These are phyloP conservation scores for Oidium heveae DNA, from an alignment of 2,329 filamentous ascomycete genomes.

Conservation along the genomic window DNA sequence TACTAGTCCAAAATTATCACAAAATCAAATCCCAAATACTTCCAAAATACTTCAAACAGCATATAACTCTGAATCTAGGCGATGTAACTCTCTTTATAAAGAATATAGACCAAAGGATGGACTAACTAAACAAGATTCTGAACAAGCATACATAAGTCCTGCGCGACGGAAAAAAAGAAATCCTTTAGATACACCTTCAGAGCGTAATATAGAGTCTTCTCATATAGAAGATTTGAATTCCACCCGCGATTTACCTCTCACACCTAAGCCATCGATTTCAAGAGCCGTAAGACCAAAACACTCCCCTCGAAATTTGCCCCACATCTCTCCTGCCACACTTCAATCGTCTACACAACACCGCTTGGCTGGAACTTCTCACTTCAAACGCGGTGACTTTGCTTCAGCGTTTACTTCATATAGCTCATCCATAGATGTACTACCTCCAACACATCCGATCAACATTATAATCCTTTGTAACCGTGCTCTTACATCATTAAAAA, in stretches of 20 bases:
- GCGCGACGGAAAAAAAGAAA: slow-evolving; percentile 50
- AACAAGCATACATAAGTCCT: slow-evolving; percentile 70
- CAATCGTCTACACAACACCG: slow-evolving; percentile 56
- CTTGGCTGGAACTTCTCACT: slow-evolving; percentile 59
- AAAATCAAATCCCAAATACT: slow-evolving; percentile 25
- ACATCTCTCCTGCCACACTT: slow-evolving; percentile 41
- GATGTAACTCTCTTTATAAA: background rate
- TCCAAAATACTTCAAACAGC: slow-evolving; percentile 18
- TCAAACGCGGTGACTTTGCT: slow-evolving; percentile 83
- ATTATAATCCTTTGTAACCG: slow-evolving; percentile 85
- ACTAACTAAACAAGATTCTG: slow-evolving; percentile 48
- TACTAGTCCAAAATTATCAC: slow-evolving; percentile 9
- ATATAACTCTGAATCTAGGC: slow-evolving; percentile 13
- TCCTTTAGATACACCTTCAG: slow-evolving; percentile 3
- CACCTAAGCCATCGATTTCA: slow-evolving; percentile 20
- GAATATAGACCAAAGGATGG: slow-evolving; percentile 9
- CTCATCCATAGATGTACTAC: slow-evolving; percentile 48
- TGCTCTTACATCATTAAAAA: slow-evolving; percentile 72
- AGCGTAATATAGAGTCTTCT: slow-evolving; percentile 5
- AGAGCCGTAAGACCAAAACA: slow-evolving; percentile 21
- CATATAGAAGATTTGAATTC: slow-evolving; percentile 6
- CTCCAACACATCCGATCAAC: slow-evolving; percentile 52
- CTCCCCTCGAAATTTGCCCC: slow-evolving; percentile 27
- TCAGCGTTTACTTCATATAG: slow-evolving; percentile 66
- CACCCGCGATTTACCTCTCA: slow-evolving; percentile 7